phyloP scores from a whole-genome alignment of 345 rosid species.

The Salix koriyanagi region DNA sequence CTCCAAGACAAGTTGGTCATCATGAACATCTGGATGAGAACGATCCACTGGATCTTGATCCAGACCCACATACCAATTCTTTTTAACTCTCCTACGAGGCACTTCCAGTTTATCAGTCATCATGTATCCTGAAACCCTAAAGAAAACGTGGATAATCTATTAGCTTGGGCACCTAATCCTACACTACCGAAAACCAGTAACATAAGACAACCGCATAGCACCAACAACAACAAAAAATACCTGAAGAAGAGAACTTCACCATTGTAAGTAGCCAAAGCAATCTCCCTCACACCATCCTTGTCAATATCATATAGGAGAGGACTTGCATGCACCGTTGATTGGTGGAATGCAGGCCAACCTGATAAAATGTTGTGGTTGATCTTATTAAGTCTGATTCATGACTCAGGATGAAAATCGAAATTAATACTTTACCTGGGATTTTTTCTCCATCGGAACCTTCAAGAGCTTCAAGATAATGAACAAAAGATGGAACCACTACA shows the following conservation, averaged over 20 bases:
- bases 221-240: constrained; percentile 32
- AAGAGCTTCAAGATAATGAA: constrained; percentile 96
- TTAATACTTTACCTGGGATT: constrained; percentile 67
- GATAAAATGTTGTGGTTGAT: neutral
- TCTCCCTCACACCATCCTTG: constrained; percentile 95
- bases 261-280: constrained; percentile 91
- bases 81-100: constrained; percentile 83
- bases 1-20: constrained; percentile 55
- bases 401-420: neutral
- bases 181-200: neutral
- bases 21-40: constrained; percentile 87
- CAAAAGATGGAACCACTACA: constrained; percentile 89
- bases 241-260: constrained; percentile 95
- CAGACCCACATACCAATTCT: constrained; percentile 90
- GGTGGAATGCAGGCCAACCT: constrained; percentile 99
- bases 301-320: constrained; percentile 93
- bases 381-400: neutral
- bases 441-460: constrained; percentile 99
- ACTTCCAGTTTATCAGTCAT: constrained; percentile 90
- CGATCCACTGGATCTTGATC: constrained; percentile 87
- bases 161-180: neutral
- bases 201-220: neutral
- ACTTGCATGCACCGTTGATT: constrained; percentile 94
- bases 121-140: constrained; percentile 89
- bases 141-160: constrained; percentile 11